phyloP scores from a whole-genome alignment of 352 stramenopile genomes.

The Globisporangium emineosum region DNA sequence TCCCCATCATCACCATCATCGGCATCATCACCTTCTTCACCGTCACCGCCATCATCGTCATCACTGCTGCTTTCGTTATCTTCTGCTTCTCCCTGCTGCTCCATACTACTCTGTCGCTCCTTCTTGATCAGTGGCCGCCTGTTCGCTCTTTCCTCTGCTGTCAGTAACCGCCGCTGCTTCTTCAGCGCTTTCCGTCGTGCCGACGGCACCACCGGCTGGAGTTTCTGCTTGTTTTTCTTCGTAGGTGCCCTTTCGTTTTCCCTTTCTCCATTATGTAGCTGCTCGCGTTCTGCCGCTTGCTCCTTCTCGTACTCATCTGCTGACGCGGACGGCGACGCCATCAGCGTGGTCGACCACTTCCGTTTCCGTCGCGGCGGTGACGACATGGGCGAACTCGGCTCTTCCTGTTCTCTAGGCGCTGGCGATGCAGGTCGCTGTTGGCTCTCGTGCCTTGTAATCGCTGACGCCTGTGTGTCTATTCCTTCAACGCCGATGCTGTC shows the following conservation, averaged over 20 bases:
- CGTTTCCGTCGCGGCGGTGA: constrained; percentile 39
- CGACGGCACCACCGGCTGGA: constrained; percentile 42
- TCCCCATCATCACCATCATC: background rate
- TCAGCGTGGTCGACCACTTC: constrained; percentile 73
- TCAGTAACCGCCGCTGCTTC: constrained; percentile 28
- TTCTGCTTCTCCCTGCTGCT: background rate
- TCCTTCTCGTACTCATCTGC: constrained; percentile 8
- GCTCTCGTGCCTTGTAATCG: background rate
- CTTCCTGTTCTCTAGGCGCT: background rate
- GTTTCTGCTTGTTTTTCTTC: constrained; percentile 32
- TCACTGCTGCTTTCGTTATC: background rate
- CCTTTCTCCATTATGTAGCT: background rate
- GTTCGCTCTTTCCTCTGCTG: constrained; percentile 15
- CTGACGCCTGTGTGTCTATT: constrained; percentile 14
- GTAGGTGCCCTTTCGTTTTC: background rate
- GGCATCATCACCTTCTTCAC: background rate
- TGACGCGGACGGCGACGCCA: constrained; percentile 15
- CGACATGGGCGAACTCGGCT: constrained; percentile 9
- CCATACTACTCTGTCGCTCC: background rate
- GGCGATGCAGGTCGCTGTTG: background rate
- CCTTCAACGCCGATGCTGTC: background rate
- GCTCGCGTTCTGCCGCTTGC: background rate
- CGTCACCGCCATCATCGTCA: background rate
- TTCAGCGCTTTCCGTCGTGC: constrained; percentile 46
- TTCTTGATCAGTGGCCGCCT: constrained; percentile 5